A percentile compares a stretch with the other conserved stretches of the same genome.
These are phyloP conservation scores for Podospora pseudocomata DNA, from an alignment of 495 filamentous ascomycete species.

Conservation along the genomic window DNA sequence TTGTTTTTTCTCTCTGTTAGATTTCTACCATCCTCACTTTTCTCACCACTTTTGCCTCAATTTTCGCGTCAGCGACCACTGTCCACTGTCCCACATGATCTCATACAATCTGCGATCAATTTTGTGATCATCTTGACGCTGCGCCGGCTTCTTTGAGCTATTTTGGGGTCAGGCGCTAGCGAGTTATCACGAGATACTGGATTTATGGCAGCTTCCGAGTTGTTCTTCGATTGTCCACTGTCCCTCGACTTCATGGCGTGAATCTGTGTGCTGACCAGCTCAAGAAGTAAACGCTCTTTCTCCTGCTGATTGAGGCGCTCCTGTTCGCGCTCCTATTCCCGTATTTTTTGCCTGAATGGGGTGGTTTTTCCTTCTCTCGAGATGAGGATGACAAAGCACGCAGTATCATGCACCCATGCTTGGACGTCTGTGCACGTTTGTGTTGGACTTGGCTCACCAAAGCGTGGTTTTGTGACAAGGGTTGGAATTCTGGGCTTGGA, in stretches of 20 bases:
- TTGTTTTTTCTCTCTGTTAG: no score
- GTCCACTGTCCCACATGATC: not conserved
- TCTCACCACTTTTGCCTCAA: no score
- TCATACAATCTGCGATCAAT: not conserved
- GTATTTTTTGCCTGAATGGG: not conserved
- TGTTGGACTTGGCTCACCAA: no score
- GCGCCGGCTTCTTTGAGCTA: not conserved
- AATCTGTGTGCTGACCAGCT: not conserved
- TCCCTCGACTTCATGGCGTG: no score
- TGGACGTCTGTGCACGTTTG: no score
- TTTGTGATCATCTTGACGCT: not conserved
- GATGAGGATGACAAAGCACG: not conserved
- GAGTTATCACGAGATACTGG: not conserved
- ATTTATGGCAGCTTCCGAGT: not conserved
- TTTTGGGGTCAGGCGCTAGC: no score
- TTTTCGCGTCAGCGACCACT: no score
- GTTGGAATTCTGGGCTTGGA: no score
- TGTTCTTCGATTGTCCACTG: no score
- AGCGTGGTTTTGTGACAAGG: no score
- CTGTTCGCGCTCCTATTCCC: not conserved
- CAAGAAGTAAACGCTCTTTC: not conserved
- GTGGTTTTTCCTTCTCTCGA: not conserved
- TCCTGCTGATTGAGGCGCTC: not conserved
- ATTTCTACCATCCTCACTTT: no score
- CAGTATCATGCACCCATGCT: not conserved